Evolutionary conservation across 176 grass and related monocot genomes (phyloP), one percentile per base, ranked within the genome.

Genomic region (Poa pratensis): DNA sequence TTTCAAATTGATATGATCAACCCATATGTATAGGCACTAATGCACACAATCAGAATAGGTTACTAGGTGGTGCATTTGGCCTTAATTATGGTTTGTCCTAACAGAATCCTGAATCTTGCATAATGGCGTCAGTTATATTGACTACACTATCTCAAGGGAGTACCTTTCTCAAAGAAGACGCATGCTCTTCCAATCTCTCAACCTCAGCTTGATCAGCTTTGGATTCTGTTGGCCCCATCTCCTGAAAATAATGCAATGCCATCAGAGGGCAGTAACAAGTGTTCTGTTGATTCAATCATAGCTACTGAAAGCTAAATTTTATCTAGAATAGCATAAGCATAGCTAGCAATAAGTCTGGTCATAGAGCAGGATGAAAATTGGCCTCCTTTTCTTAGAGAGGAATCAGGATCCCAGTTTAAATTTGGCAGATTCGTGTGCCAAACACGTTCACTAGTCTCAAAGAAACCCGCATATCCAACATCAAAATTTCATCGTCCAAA

Each of bases 161-260:
- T 76, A 99, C 96, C 93, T 92, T 99, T 96, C 91, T 94, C 43
- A 99, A 84, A 83, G 94, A 67, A 82, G 91, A 80, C 49, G 94
- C 94, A 78, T 76, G 86, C 17, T 90, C 91, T 88, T 99, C 94
- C 88, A 99, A 86, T 75, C 88, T 94, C 73, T 96, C 90, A n/a
- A 96, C 77, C 80, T 96, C 91, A 83, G 75, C 55, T 77, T 81
- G 45, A 69, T 96, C 90, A 55, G 39, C 46, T 92, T 88, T 89
- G 1, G 48, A 51, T 85, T 85, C 88, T 52, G 88, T 81, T 60
- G 82, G 27, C 50, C 75, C 88, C 39, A 24, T 76, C 35, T 96
- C 96, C 96, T 96, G 75, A 30, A 75, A 83, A 78, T 37, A 75
- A 17, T 7, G 5, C 18, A 77, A 62, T 43, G 53, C 62, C 20